Percentiles rank a stretch among this genome's conserved stretches.
Conservation (phyloP, 495 filamentous ascomycete genomes). For the Annulohypoxylon stygium region DNA sequence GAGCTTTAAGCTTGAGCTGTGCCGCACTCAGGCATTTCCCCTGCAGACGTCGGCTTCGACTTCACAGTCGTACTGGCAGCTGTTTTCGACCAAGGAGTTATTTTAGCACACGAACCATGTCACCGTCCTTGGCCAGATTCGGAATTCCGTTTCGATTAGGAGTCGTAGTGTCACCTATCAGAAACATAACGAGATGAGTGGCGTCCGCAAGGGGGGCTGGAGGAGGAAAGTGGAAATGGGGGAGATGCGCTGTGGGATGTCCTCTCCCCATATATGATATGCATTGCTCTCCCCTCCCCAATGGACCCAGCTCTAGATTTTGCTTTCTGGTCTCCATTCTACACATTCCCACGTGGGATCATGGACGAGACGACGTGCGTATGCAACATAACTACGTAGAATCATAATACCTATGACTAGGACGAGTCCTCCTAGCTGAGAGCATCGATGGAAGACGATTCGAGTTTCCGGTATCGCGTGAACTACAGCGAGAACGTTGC, state of each 20-base stretch:
- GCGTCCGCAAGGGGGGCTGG: constrained; percentile 3
- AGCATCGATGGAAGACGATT: constrained; percentile 31
- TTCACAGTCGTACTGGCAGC: not conserved
- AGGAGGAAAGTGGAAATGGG: not conserved
- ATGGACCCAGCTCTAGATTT: not conserved
- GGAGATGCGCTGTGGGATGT: not conserved
- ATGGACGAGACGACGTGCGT: constrained; percentile 2
- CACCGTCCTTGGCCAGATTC: not conserved
- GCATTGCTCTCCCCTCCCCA: not conserved
- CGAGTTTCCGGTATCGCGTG: constrained; percentile 30
- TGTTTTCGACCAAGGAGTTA: not conserved
- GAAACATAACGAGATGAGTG: constrained; percentile 24
- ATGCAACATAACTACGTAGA: constrained; percentile 16
- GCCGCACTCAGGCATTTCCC: constrained; percentile 7
- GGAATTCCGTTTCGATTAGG: constrained; percentile 8
- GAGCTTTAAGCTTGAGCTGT: not conserved
- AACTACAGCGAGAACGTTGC: constrained; percentile 44
- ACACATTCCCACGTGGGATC: constrained; percentile 6
- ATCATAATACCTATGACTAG: constrained; percentile 18
- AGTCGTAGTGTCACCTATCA: constrained; percentile 19
- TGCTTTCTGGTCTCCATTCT: not conserved
- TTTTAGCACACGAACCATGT: constrained; percentile 1
- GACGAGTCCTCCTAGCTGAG: not conserved
- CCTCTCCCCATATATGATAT: constrained; percentile 9
- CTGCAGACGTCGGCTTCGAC: constrained; percentile 9